Evolutionary conservation across 2,329 filamentous ascomycete species (phyloP), one percentile per base, ranked within the genome.

Genomic region (Fusarium sp.): DNA sequence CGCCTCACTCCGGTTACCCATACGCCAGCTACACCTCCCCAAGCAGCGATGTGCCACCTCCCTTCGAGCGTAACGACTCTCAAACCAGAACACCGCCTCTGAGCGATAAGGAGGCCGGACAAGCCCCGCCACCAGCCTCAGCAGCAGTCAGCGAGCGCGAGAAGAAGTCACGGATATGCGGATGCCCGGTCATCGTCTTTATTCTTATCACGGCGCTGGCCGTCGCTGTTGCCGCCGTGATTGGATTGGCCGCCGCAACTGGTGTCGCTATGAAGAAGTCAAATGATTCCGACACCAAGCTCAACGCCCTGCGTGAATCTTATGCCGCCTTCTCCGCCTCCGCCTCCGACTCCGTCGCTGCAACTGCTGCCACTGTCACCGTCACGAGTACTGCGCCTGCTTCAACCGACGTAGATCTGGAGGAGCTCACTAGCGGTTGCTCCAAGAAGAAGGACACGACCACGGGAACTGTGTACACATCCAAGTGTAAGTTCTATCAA

Each of bases 181-280:
- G 65, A 38, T 85, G 82, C 69, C 77, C 82, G 6, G 59, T 80
- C 10, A 59, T 85, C 10, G 82, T 87, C 3, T 83, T 87, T 40
- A 67, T 84, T 27, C 81, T 87, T 14, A 84, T 61, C 20, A 34
- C 31, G n/a, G 63, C 83, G 5, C 69, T 78, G 62, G 81, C 84
- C 64, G 83, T 86, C 66, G 84, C 82, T 7, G 38, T 81, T 0
- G 82, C 79, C 0, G 82, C 84, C 2, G 84, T 86, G 14, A 82
- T 87, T 62, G 85, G 84, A 1, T 77, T 87, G 29, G 85, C 85
- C 2, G 85, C 84, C 0, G 84, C 84, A 5, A 85, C 84, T 2
- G 86, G 85, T 7, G 77, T 87, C 7, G 81, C 85, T 63, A 74
- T 83, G 8, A 82, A 76, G 68, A 80, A 83, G 56, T 84, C 84